Conservation (phyloP, 2,329 filamentous ascomycete species). For the Venturiaceae sp. region DNA sequence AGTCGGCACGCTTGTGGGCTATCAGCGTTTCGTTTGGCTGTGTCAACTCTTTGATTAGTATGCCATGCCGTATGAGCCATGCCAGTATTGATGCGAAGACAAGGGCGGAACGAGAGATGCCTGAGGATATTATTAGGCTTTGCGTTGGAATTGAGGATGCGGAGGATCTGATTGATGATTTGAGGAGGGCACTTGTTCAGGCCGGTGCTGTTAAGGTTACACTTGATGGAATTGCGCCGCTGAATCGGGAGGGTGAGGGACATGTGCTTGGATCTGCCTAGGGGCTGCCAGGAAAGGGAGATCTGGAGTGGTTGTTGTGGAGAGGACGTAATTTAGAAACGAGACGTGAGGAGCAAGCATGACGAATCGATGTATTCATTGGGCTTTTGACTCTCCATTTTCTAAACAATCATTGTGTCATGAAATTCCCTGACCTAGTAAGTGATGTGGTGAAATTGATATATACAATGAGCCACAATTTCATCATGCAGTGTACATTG, state of each 20-base stretch:
- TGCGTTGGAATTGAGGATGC: slow-evolving; percentile 95
- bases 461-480: too few relatives aligned
- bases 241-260: neutral
- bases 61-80: slow-evolving; percentile 99
- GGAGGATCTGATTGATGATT: slow-evolving; percentile 84
- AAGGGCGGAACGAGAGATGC: slow-evolving; percentile 77
- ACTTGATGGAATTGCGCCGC: slow-evolving; percentile 58
- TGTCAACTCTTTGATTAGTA: slow-evolving; percentile 96
- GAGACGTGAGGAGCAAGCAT: too few relatives aligned
- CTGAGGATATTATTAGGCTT: slow-evolving; percentile 89
- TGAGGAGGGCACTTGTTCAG: slow-evolving; percentile 85
- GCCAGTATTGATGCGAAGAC: slow-evolving; percentile 97
- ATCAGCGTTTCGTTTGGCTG: slow-evolving; percentile 98
- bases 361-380: too few relatives aligned
- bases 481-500: too few relatives aligned
- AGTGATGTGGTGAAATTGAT: too few relatives aligned
- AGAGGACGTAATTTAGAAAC: too few relatives aligned
- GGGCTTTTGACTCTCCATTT: too few relatives aligned
- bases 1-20: slow-evolving; percentile 82
- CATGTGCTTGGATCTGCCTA: neutral
- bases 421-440: too few relatives aligned
- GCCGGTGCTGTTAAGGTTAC: slow-evolving; percentile 86
- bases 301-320: too few relatives aligned
- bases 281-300: too few relatives aligned
- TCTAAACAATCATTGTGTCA: too few relatives aligned